Evolutionary conservation across 192 early-diverging fungal genomes (phyloP).

Genomic region (Backusella sp.): DNA sequence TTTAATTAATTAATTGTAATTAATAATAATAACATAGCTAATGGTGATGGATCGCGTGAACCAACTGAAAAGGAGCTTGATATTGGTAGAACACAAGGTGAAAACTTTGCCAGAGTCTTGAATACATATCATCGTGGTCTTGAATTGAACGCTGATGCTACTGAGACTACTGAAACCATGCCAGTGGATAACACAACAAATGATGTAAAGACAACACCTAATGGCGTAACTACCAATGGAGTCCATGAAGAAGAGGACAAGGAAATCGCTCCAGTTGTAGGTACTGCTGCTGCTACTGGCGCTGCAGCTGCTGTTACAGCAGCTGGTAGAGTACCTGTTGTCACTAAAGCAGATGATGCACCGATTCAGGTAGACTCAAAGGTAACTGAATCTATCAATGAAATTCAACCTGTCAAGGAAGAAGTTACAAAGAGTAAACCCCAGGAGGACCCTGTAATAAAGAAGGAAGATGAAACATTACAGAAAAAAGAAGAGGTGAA

Average conservation of each 20-base stretch:
- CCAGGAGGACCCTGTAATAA: neutral
- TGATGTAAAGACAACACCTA: neutral
- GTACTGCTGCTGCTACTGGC: neutral
- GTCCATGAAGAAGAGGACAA: neutral
- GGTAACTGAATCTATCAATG: neutral
- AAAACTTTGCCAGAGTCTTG: constrained; percentile 54
- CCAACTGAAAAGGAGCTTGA: constrained; percentile 64
- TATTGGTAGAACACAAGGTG: constrained; percentile 58
- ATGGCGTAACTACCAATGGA: neutral
- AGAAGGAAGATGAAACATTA: neutral
- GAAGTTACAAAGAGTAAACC: neutral
- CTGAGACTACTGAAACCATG: neutral
- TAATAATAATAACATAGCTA: constrained; percentile 26
- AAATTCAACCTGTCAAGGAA: neutral
- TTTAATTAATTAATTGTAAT: neutral
- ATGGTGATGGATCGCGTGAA: constrained; percentile 65
- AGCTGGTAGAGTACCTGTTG: neutral
- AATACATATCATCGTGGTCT: constrained; percentile 13
- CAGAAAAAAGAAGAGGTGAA: neutral
- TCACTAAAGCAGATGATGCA: neutral
- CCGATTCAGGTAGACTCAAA: neutral
- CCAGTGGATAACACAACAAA: neutral
- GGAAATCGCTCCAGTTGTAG: neutral
- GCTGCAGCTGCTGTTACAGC: neutral
- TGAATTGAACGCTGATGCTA: neutral